A percentile compares a stretch with the other conserved stretches of the same genome.
These are phyloP conservation scores for Blastobotrys indianensis DNA, from an alignment of 1,139 yeast species.

Conservation along the genomic window DNA sequence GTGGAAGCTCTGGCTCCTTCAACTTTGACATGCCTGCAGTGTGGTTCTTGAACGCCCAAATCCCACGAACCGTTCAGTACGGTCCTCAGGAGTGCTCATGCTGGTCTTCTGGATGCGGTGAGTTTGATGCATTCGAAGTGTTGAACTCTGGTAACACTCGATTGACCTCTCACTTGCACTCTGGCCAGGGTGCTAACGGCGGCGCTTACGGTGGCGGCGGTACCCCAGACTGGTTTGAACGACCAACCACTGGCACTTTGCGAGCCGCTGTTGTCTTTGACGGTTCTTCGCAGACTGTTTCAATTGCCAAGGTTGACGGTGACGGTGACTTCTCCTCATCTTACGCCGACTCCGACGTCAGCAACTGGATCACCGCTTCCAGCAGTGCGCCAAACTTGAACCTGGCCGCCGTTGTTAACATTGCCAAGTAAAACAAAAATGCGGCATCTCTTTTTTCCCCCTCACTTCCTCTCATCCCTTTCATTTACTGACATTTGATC, in stretches of 20 bases:
- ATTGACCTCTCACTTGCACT: constrained; percentile 78
- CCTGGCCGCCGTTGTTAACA: constrained; percentile 2
- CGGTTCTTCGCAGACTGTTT: constrained; percentile 16
- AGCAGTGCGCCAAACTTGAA: not conserved
- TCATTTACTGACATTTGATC: too few species aligned
- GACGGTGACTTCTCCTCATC: constrained; percentile 7
- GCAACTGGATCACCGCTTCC: constrained; percentile 5
- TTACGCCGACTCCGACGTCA: constrained; percentile 8
- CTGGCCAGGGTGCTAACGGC: constrained; percentile 62
- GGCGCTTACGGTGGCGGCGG: constrained; percentile 67
- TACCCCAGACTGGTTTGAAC: constrained; percentile 72
- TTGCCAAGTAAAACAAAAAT: constrained; percentile 1
- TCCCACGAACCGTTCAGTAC: constrained; percentile 91
- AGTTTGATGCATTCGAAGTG: constrained; percentile 85
- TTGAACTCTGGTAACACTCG: constrained; percentile 64
- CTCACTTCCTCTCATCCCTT: too few species aligned
- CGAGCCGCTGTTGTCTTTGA: constrained; percentile 88
- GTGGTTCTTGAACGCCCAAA: constrained; percentile 90
- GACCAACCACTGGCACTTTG: constrained; percentile 74
- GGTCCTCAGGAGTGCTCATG: constrained; percentile 78
- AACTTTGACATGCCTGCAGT: constrained; percentile 91
- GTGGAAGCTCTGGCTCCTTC: constrained; percentile 35
- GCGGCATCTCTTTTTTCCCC: too few species aligned
- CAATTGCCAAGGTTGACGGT: constrained; percentile 13
- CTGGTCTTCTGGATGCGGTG: constrained; percentile 97